Evolutionary conservation across 805 yeast species (phyloP).

Genomic region (Kockiozyma suomiensis): DNA sequence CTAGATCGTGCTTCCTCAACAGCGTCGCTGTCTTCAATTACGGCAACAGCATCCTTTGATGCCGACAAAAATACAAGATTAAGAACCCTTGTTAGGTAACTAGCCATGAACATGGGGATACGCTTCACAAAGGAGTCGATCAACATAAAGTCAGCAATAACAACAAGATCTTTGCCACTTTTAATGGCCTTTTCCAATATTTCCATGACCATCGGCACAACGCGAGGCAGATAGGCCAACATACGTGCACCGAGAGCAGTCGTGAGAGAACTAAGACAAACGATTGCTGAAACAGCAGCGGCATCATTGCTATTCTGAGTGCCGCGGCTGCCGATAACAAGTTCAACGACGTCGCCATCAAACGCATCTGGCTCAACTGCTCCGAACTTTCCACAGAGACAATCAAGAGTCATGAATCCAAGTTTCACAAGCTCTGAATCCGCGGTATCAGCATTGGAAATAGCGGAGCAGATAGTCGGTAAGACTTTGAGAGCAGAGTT

Average conservation of each 20-base stretch:
- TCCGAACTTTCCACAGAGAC: conserved; percentile 66
- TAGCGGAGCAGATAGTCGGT: conserved; percentile 20
- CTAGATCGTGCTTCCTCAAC: conserved; percentile 51
- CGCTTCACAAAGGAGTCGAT: conserved; percentile 75
- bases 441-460: conserved; percentile 21
- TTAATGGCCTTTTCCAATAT: conserved; percentile 54
- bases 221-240: conserved; percentile 81
- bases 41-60: not conserved
- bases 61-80: conserved; percentile 48
- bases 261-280: conserved; percentile 63
- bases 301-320: conserved; percentile 60
- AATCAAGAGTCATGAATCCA: conserved; percentile 67
- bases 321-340: conserved; percentile 57
- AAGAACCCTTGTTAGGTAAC: conserved; percentile 66
- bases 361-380: conserved; percentile 48
- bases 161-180: conserved; percentile 51
- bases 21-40: conserved; percentile 15
- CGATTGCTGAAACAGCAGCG: conserved; percentile 69
- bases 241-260: conserved; percentile 80
- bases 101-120: conserved; percentile 80
- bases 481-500: conserved; percentile 51
- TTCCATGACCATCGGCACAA: conserved; percentile 71
- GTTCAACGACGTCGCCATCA: conserved; percentile 50
- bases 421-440: conserved; percentile 61
- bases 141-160: conserved; percentile 70